Evolutionary conservation across 257 asterid species (phyloP), one percentile per base, ranked within the genome.

Genomic region (Petunia axillaris): DNA sequence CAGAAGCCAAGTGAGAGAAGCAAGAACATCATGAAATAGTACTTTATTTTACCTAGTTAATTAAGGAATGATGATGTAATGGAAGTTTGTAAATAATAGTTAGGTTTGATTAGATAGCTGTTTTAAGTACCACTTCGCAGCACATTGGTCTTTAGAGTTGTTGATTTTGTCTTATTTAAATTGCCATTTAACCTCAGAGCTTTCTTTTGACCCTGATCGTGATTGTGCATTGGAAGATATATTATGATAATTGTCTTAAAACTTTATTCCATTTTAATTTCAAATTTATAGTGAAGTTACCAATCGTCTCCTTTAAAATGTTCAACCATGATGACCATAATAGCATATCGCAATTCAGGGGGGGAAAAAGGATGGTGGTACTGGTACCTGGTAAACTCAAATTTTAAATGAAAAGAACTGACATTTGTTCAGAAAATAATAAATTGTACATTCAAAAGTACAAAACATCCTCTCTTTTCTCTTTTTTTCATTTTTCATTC

Each of bases 1-100:
- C 85, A 0, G 91, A 91, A 81, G 93, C 95, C 16, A 87, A 77
- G 64, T 89, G 87, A 62, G 83, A 78, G 46, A 41, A 75, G 48
- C 4, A 59, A 35, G 43, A 36, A 70, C 10, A 38, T 71, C 5
- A 3, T 50, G 36, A 25, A 25, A 48, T 50, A 1, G 58, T 59
- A 71, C 77, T 46, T 4, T 10, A 71, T 71, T 3, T 71, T 4
- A 25, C 13, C 13, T 5, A 48, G n/a, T 48, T 25, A 10, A 9
- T 14, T 0, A 50, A 71, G 35, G 35, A 71, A 48, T 50, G 36
- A 11, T 4, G 2, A 71, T 48, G 0, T 50, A 50, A 44, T 35
- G 0, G 0, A 48, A 71, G 60, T 50, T 52, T 71, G 77, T 71
- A 71, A 71, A 50, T 71, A 10, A 71, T 48, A 46, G 4, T 25